A percentile compares a stretch with the other conserved stretches of the same genome.
These are phyloP conservation scores for Bryoglossum gracile DNA, from an alignment of 495 filamentous ascomycete genomes.

Conservation along the genomic window DNA sequence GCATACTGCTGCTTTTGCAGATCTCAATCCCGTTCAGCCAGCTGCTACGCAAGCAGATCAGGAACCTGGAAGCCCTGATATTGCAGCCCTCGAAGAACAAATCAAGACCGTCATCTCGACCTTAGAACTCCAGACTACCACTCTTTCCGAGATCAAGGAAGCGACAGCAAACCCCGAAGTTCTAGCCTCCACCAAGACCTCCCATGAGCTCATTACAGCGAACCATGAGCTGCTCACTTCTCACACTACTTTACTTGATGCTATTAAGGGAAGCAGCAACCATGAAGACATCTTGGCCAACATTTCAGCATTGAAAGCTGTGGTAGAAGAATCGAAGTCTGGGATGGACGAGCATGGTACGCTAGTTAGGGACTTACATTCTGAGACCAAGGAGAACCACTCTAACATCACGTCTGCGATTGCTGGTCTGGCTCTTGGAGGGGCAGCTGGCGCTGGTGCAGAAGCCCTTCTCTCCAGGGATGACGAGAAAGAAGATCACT, in stretches of 20 bases:
- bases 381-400: conserved; percentile 8
- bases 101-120: conserved; percentile 16
- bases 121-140: conserved; percentile 12
- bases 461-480: not conserved
- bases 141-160: conserved; percentile 14
- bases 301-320: conserved; percentile 16
- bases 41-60: not conserved
- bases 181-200: conserved; percentile 6
- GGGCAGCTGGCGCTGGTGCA: not conserved
- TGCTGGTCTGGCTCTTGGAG: not conserved
- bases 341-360: conserved; percentile 13
- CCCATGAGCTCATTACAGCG: not conserved
- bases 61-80: conserved; percentile 6
- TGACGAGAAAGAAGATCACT: too few relatives aligned
- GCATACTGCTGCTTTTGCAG: conserved; percentile 3
- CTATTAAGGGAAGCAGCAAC: conserved; percentile 8
- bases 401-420: conserved; percentile 2
- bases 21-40: conserved; percentile 2
- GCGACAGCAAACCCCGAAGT: conserved; percentile 5
- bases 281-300: conserved; percentile 16
- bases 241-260: conserved; percentile 13
- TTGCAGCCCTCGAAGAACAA: conserved; percentile 12
- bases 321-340: conserved; percentile 15
- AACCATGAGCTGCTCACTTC: conserved; percentile 14
- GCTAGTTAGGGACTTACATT: conserved; percentile 17